These are phyloP conservation scores for Casaregolazyma lundiana DNA, from an alignment of 1,139 yeast species.

Conservation along the genomic window DNA sequence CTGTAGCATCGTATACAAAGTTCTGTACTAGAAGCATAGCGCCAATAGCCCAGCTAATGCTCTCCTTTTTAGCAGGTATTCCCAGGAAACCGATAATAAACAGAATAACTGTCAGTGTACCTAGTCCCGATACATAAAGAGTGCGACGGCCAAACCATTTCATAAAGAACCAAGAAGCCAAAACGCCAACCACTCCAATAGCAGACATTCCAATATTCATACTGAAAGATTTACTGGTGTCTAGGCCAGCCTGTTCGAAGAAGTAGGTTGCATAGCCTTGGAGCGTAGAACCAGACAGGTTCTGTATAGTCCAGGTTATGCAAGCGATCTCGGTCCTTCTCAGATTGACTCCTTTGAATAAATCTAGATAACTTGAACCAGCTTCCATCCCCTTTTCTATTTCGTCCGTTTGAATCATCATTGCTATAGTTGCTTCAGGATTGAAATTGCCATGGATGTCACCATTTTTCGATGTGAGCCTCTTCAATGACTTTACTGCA, in stretches of 20 bases:
- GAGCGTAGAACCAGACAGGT: conserved; percentile 46
- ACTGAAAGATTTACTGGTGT: conserved; percentile 18
- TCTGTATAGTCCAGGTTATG: conserved; percentile 44
- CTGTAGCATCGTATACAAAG: conserved; percentile 11
- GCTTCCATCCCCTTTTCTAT: conserved; percentile 34
- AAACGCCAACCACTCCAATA: conserved; percentile 47
- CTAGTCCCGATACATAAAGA: conserved; percentile 43
- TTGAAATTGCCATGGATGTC: conserved; percentile 16
- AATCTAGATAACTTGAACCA: conserved; percentile 36
- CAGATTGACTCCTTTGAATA: conserved; percentile 44
- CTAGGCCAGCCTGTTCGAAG: conserved; percentile 20
- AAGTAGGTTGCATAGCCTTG: conserved; percentile 34
- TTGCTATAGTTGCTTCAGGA: conserved; percentile 22
- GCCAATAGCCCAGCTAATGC: conserved; percentile 39
- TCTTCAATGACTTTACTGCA: conserved; percentile 33
- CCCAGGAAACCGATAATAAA: conserved; percentile 26
- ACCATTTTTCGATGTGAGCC: conserved; percentile 15
- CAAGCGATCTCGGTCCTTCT: conserved; percentile 52
- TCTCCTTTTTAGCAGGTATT: conserved; percentile 9
- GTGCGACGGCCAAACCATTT: conserved; percentile 45
- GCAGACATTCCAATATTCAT: conserved; percentile 16
- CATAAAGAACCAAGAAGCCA: conserved; percentile 48
- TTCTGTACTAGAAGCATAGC: conserved; percentile 35
- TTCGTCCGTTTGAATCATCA: conserved; percentile 40
- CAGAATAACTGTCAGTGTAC: conserved; percentile 36